Evolutionary conservation across 192 early-diverging fungal genomes (phyloP).

Genomic region (Jimgerdemannia lactiflua): DNA sequence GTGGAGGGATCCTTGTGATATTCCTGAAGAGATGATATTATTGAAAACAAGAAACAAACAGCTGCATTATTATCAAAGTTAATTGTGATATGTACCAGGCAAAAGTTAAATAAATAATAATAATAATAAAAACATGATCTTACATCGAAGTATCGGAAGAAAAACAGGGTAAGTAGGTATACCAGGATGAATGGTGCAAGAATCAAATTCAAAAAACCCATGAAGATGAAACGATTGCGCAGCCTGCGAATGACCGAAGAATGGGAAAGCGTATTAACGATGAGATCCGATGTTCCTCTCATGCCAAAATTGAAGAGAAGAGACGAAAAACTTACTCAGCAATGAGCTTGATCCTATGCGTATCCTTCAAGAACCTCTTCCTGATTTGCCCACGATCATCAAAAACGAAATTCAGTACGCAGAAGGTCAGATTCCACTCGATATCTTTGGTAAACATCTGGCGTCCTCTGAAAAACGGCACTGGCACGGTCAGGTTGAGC

Average conservation of each 20-base stretch:
- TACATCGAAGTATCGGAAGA: slow-evolving; percentile 95
- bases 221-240: slow-evolving; percentile 76
- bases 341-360: slow-evolving; percentile 58
- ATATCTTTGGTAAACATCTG: slow-evolving; percentile 83
- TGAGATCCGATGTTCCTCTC: slow-evolving; percentile 6
- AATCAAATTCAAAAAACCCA: slow-evolving; percentile 83
- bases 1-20: slow-evolving; percentile 79
- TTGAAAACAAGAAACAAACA: background rate
- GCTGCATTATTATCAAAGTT: background rate
- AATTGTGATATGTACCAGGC: background rate
- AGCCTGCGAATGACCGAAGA: slow-evolving; percentile 32
- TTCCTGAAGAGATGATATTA: slow-evolving; percentile 45
- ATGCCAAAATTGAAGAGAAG: slow-evolving; percentile 12
- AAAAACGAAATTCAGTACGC: slow-evolving; percentile 85
- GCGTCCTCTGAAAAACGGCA: slow-evolving; percentile 8
- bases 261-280: slow-evolving; percentile 4
- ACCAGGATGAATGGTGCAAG: slow-evolving; percentile 87
- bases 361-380: slow-evolving; percentile 76
- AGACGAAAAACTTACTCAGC: slow-evolving; percentile 50
- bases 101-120: background rate
- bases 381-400: slow-evolving; percentile 82
- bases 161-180: slow-evolving; percentile 77
- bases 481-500: slow-evolving; percentile 73
- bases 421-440: slow-evolving; percentile 91
- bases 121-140: slow-evolving; percentile 6